These are phyloP conservation scores for Phaeoacremonium minimum DNA, from an alignment of 2,329 filamentous ascomycete genomes.

Conservation along the genomic window DNA sequence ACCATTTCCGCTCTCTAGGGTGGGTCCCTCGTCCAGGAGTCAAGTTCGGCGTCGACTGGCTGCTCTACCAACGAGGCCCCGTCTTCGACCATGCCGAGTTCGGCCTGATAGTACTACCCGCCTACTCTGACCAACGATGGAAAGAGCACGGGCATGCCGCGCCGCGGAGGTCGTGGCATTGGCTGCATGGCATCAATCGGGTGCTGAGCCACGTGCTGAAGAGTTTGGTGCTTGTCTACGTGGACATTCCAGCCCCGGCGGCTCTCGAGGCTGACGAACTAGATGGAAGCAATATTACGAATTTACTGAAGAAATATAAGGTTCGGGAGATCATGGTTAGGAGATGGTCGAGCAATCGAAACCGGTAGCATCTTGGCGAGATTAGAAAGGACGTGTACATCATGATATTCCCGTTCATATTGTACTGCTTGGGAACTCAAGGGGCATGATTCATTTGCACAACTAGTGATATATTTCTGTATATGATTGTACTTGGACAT, in stretches of 20 bases:
- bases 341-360: conserved; percentile 23
- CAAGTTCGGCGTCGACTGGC: conserved; percentile 91
- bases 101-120: conserved; percentile 77
- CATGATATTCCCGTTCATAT: no score
- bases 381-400: no score
- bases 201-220: conserved; percentile 89
- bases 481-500: no score
- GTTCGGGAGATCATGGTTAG: conserved; percentile 23
- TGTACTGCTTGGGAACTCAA: no score
- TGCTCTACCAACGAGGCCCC: conserved; percentile 90
- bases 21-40: conserved; percentile 92
- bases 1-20: conserved; percentile 91
- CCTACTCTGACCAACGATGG: conserved; percentile 76
- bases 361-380: no score
- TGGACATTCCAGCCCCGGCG: conserved; percentile 75
- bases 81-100: conserved; percentile 96
- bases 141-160: conserved; percentile 46
- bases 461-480: no score
- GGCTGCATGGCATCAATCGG: conserved; percentile 84
- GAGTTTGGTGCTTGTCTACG: conserved; percentile 83
- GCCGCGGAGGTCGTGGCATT: conserved; percentile 62
- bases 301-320: conserved; percentile 30
- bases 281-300: conserved; percentile 49
- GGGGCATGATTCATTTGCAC: no score
- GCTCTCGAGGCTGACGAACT: conserved; percentile 36